Conservation (phyloP, 768 basidiomycete genomes). For the Tulasnella sp. region DNA sequence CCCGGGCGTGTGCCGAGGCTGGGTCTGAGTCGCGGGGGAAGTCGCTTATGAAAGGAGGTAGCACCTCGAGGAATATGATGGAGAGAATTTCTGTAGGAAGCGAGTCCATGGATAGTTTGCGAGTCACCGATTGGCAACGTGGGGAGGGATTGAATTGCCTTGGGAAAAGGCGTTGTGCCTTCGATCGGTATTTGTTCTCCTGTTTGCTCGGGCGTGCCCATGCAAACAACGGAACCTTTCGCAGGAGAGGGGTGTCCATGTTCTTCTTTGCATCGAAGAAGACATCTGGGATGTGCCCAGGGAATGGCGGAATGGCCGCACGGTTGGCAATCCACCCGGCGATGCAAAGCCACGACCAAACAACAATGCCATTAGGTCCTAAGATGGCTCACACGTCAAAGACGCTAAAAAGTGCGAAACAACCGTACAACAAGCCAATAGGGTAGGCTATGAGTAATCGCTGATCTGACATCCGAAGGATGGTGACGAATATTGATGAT, state of each 20-base stretch:
- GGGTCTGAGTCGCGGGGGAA: background rate
- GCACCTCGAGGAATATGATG: background rate
- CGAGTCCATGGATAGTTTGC: background rate
- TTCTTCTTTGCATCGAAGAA: no score
- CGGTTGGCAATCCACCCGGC: background rate
- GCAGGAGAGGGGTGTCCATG: no score
- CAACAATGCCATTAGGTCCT: background rate
- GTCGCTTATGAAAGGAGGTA: background rate
- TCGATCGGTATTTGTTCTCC: no score
- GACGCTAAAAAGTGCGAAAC: conserved; percentile 88
- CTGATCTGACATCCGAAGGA: conserved; percentile 93
- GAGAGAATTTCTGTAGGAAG: background rate
- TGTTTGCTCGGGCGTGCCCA: no score
- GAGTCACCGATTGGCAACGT: background rate
- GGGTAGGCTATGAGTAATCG: conserved; percentile 95
- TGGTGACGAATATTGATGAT: conserved; percentile 91
- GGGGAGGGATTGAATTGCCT: background rate
- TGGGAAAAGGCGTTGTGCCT: no score
- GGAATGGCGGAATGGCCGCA: background rate
- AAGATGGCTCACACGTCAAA: conserved; percentile 51
- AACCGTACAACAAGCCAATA: conserved; percentile 87
- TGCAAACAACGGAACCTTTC: no score
- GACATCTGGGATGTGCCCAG: no score
- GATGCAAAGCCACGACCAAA: background rate
- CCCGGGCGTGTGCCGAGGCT: background rate